These are phyloP conservation scores for Flaveria brownii DNA, from an alignment of 129 eudicot species.

Conservation along the genomic window DNA sequence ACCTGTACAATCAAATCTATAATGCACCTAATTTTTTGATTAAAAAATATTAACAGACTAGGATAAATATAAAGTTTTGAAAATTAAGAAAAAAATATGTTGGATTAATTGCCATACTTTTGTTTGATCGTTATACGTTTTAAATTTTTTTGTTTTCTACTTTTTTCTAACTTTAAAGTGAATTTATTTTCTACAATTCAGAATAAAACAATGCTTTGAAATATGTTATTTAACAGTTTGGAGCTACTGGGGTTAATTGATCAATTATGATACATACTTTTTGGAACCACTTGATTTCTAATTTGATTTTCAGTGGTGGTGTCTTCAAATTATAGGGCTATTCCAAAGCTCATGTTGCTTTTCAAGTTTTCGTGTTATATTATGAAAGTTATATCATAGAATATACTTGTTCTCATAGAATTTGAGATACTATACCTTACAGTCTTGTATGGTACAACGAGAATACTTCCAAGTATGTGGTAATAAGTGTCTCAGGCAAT, in stretches of 20 bases:
- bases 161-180: background rate
- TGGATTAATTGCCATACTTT: background rate
- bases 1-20: background rate
- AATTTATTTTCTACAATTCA: background rate
- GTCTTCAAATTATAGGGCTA: background rate
- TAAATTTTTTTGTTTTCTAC: no score
- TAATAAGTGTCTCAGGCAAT: background rate
- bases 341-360: background rate
- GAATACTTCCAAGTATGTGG: conserved; percentile 4
- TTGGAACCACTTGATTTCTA: background rate
- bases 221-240: background rate
- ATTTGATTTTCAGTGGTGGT: background rate
- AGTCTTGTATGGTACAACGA: conserved; percentile 11
- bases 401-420: background rate
- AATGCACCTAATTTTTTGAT: background rate
- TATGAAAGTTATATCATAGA: background rate
- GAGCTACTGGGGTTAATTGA: background rate
- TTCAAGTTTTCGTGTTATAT: background rate
- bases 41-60: background rate
- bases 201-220: background rate
- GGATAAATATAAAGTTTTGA: background rate
- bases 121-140: background rate
- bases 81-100: background rate
- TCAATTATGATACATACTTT: background rate
- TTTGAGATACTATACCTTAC: background rate